Base-by-base conservation (phyloP, 148 eudicot genomes). In the Nyssa sinensis region DNA sequence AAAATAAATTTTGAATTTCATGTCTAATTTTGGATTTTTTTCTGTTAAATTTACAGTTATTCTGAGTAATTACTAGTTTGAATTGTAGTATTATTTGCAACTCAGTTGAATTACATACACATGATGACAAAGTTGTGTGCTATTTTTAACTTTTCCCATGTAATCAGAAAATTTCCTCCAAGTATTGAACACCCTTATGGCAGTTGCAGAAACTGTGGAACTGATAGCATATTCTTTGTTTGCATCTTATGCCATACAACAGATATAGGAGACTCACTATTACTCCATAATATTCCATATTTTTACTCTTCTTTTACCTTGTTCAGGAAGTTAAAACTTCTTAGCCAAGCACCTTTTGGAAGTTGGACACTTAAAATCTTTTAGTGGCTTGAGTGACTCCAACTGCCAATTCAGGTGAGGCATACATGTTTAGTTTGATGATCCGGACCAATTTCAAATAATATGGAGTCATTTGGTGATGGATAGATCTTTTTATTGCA, bases 391-490 rank as follows among this genome's bases (percentile, higher is more conserved):
- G 87, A 84, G 84, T 81, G 87, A 57, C 83, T 78, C 84, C 84
- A 84, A 84, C 82, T 81, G 84, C 82, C 87, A 81, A 67, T 39
- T 71, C 81, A 84, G 87, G 87, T 84, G 84, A 84, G 87, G 77
- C 62, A 59, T 68, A 67, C 60, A 29, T 75, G 67, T 75, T 79
- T 37, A 57, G 74, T 62, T 71, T 69, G 74, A 57, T 73, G 32
- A 29, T 62, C 74, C 47, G 19, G 51, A 47, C 59, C 31, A 33
- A 44, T 60, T 16, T 21, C 49, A 74, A 65, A 51, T 32, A 39
- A 16, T 57, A 33, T 66, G 21, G 72, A 66, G 9, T 5, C 51
- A 35, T 67, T 58, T 59, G 59, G 33, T 61, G 47, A 34, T 61
- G 58, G 21, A 17, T 60, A 69, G 3, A 39, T 47, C 6, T 60